Conservation (phyloP, 495 filamentous ascomycete genomes). For the Rostrohypoxylon terebratum region DNA sequence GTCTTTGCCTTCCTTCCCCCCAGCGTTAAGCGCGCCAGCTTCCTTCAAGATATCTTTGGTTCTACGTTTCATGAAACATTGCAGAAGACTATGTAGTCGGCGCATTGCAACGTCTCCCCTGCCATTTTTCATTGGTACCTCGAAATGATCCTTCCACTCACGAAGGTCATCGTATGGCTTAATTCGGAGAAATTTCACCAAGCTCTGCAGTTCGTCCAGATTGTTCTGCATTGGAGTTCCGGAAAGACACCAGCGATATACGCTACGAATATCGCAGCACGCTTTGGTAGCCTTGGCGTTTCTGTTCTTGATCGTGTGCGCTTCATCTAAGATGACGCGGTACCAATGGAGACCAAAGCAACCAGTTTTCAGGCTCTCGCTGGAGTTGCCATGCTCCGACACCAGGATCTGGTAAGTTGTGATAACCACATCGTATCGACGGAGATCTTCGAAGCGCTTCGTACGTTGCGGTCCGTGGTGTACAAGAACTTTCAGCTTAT, state of each 20-base stretch:
- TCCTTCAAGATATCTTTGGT: constrained; percentile 94
- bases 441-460: constrained; percentile 78
- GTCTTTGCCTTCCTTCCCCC: constrained; percentile 65
- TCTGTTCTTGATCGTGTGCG: constrained; percentile 97
- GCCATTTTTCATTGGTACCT: constrained; percentile 83
- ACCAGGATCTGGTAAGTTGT: constrained; percentile 96
- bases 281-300: constrained; percentile 95
- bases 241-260: constrained; percentile 95
- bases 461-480: constrained; percentile 90
- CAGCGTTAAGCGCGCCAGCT: constrained; percentile 78
- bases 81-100: constrained; percentile 83
- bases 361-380: constrained; percentile 72
- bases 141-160: constrained; percentile 90
- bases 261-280: constrained; percentile 79
- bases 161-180: constrained; percentile 85
- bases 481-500: constrained; percentile 80
- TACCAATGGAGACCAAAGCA: constrained; percentile 96
- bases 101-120: constrained; percentile 89
- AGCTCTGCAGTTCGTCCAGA: constrained; percentile 92
- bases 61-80: constrained; percentile 94
- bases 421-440: constrained; percentile 93
- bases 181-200: constrained; percentile 94
- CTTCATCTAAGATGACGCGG: constrained; percentile 94
- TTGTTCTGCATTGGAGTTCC: constrained; percentile 99
- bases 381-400: constrained; percentile 81